phyloP scores from a whole-genome alignment of 2,329 filamentous ascomycete species.

The Hymenoscyphus fructigenus region DNA sequence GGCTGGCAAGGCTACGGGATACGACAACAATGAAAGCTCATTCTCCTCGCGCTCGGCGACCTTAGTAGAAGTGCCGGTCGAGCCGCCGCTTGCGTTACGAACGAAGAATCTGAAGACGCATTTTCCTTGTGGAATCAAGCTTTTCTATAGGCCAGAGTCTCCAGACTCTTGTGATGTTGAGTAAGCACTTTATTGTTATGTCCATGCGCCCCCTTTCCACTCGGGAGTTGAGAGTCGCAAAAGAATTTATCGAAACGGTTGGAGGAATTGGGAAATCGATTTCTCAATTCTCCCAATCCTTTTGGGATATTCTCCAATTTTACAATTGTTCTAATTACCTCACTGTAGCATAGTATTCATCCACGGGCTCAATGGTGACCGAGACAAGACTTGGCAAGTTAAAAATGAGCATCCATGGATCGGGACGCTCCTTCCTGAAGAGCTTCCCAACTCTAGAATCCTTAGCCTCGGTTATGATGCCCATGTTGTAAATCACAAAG shows the following conservation, averaged over 20 bases:
- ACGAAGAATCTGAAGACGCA: no score
- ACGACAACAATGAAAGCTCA: no score
- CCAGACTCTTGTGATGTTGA: background rate
- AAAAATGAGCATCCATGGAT: slow-evolving; percentile 38
- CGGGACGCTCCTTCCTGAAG: slow-evolving; percentile 34
- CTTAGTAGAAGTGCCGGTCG: no score
- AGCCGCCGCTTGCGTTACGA: no score
- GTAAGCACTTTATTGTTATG: background rate
- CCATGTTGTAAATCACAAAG: slow-evolving; percentile 29
- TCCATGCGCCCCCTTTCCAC: background rate
- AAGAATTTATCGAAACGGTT: no score
- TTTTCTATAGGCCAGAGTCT: slow-evolving; percentile 4
- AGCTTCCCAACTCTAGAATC: slow-evolving; percentile 37
- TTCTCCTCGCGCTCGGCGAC: no score
- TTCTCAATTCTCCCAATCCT: no score
- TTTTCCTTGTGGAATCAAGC: slow-evolving; percentile 10
- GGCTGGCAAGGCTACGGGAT: no score
- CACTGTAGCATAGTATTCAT: slow-evolving; percentile 40
- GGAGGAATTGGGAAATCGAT: no score
- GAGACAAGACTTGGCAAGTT: slow-evolving; percentile 42
- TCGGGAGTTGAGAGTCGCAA: no score
- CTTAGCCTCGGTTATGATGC: slow-evolving; percentile 44
- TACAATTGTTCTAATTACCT: no score
- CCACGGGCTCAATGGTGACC: slow-evolving; percentile 43
- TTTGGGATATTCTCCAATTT: no score